Conservation (phyloP, 768 basidiomycete species). For the Lactarius hengduanensis region DNA sequence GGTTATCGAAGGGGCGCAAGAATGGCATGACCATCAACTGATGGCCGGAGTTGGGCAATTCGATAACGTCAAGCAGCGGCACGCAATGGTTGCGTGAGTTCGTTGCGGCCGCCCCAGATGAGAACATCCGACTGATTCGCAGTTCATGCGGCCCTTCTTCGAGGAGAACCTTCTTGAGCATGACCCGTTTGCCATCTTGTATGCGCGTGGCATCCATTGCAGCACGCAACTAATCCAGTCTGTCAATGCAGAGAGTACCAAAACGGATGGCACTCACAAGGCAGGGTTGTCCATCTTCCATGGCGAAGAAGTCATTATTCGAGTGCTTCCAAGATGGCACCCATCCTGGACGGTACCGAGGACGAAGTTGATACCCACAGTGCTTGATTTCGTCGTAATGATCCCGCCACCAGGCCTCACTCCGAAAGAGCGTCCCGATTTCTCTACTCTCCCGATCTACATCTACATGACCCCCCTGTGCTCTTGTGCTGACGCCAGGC, state of each 20-base stretch:
- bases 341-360: slow-evolving; percentile 24
- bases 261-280: slow-evolving; percentile 14
- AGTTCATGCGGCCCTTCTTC: slow-evolving; percentile 22
- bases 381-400: neutral
- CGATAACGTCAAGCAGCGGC: slow-evolving; percentile 28
- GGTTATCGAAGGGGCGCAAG: slow-evolving; percentile 27
- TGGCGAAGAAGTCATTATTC: slow-evolving; percentile 9
- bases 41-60: slow-evolving; percentile 18
- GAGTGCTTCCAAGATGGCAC: slow-evolving; percentile 17
- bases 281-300: slow-evolving; percentile 19
- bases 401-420: slow-evolving; percentile 25
- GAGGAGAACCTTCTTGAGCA: slow-evolving; percentile 25
- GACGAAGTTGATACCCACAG: slow-evolving; percentile 22
- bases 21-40: slow-evolving; percentile 31
- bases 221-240: slow-evolving; percentile 9
- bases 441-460: slow-evolving; percentile 2
- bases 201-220: slow-evolving; percentile 28
- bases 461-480: neutral
- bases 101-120: slow-evolving; percentile 8
- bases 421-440: slow-evolving; percentile 10
- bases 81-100: slow-evolving; percentile 33
- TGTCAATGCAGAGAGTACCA: neutral
- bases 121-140: slow-evolving; percentile 17
- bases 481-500: neutral
- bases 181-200: slow-evolving; percentile 27